Base-by-base conservation (phyloP, 2,329 filamentous ascomycete species). In the Hypoxylon sp. region DNA sequence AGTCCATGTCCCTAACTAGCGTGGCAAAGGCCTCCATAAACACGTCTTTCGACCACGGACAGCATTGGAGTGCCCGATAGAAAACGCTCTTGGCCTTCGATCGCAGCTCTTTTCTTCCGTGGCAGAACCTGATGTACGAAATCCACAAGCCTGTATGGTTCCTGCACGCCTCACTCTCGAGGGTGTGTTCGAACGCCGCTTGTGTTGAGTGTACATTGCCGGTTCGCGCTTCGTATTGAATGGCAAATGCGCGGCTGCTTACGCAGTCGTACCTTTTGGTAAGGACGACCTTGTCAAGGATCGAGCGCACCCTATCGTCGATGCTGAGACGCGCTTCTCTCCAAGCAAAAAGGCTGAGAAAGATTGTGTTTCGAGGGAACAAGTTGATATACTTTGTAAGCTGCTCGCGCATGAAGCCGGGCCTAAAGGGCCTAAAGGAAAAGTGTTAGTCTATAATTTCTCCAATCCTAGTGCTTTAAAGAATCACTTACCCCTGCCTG, bases 361-460 rank as follows among this genome's bases (percentile, higher is more conserved):
- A 89, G 5, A 92, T 82, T 1, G 88, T 91, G 78, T 97, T 97
- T 50, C 82, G 81, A 0, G 93, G 92, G 74, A 93, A 97, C 6
- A 79, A 74, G 0, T 71, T 70, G 20, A 95, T 80, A 64, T 89
- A 91, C 1, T 81, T 78, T 4, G 80, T 77, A 0, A 97, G 78
- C 11, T 89, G 80, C 6, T 83, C 77, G 44, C 91, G 88, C 32
- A 96, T 76, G 17, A 88, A 82, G 0, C 82, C 79, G 4, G 92
- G 90, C 54, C 89, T 89, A 77, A 91, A 93, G 2, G 89, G 84
- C 3, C 86, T 87, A 54, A 24, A 54, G 7, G 22, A 41, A n/a
- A 6, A 17, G n/a, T 34, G 37, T 68, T 59, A 66, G 64, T 66
- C 41, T 26, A 54, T 11, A 47, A 13, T 17, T n/a, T 48, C 24